Conservation (phyloP, 2,329 filamentous ascomycete genomes). For the Alternaria viburni region DNA sequence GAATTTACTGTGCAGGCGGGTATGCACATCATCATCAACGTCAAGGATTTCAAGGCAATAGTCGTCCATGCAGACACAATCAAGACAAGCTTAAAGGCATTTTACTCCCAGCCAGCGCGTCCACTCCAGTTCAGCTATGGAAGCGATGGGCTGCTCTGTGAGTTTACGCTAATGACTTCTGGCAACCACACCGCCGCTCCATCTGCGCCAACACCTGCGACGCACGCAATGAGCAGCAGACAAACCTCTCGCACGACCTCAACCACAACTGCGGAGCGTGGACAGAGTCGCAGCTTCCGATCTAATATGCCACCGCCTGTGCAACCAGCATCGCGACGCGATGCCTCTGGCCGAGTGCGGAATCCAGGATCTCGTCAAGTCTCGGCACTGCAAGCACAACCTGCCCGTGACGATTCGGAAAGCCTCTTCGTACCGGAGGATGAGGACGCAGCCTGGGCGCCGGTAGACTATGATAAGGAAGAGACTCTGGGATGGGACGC, state of each 20-base stretch:
- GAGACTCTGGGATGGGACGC: constrained; percentile 77
- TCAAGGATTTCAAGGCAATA: constrained; percentile 83
- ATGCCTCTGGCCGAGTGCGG: constrained; percentile 35
- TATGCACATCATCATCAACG: constrained; percentile 79
- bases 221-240: constrained; percentile 35
- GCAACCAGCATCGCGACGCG: constrained; percentile 39
- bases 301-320: constrained; percentile 53
- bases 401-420: constrained; percentile 64
- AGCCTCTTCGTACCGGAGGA: constrained; percentile 72
- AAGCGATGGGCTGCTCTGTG: constrained; percentile 71
- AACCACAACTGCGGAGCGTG: constrained; percentile 19
- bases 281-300: constrained; percentile 29
- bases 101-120: constrained; percentile 72
- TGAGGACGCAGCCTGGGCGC: constrained; percentile 77
- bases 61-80: constrained; percentile 75
- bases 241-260: constrained; percentile 39
- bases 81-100: constrained; percentile 69
- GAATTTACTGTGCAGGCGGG: constrained; percentile 76
- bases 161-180: constrained; percentile 83
- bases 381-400: constrained; percentile 19
- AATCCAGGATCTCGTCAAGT: constrained; percentile 37
- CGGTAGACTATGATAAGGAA: constrained; percentile 69
- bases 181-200: constrained; percentile 63
- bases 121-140: constrained; percentile 77
- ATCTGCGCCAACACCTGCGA: constrained; percentile 22